Evolutionary conservation across 768 basidiomycete species (phyloP), one percentile per base, ranked within the genome.

Genomic region (Suillus plorans): DNA sequence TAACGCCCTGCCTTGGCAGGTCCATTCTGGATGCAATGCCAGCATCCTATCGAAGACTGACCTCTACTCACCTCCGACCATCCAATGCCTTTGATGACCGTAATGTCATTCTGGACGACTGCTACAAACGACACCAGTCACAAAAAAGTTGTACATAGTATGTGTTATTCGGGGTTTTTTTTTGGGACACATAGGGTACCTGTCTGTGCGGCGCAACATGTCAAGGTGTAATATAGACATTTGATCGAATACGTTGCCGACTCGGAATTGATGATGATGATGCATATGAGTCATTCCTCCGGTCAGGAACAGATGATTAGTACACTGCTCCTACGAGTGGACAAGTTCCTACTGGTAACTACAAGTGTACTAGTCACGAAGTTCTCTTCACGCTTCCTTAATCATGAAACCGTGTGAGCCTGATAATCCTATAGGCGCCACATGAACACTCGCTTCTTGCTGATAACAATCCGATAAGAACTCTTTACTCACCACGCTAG

Each of bases 21-120:
- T 10, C 70, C 74, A 1, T 71, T 76, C 37, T 76, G 76, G 76
- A 41, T 76, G 68, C 66, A 69, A 58, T 73, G 74, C 5, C 67
- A 70, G 44, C 31, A 66, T 41, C 52, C 71, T 10, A 49, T 70
- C 6, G 76, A 69, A 39, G 70, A 76, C n/a, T 74, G 68, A 16
- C 1, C 6, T 25, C 14, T 16, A 9, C 14, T 39, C 36, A 14
- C 20, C 14, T 41, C 1, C 57, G 10, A 10, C 10, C 37, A 2
- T 37, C 14, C 1, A 9, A 22, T 14, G 53, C 12, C 31, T 20
- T 36, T 12, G 12, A 2, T 37, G n/a, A 16, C 7, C 36, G 5
- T 25, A 1, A 39, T 22, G 13, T 37, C 13, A 14, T 39, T n/a
- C 7, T 22, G n/a, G 7, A 25, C 8, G 57, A 41, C 9, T 28